A percentile compares a stretch with the other conserved stretches of the same genome.
These are phyloP conservation scores for Phytopythium aichiense DNA, from an alignment of 352 stramenopile genomes.

Conservation along the genomic window DNA sequence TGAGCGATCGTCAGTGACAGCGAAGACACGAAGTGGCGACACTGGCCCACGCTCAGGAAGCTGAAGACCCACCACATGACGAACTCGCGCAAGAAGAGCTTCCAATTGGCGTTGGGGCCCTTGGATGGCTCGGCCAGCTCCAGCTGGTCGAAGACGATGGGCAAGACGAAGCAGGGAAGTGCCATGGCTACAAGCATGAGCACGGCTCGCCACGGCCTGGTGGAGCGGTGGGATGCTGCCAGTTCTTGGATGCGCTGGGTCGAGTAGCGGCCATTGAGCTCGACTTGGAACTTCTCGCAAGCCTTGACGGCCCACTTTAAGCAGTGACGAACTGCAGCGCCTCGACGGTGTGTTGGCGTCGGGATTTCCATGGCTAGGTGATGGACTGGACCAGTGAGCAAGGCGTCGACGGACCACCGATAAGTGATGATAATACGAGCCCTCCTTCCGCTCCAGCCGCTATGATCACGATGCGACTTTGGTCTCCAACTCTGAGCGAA, in stretches of 20 bases:
- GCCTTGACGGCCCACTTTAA: neutral
- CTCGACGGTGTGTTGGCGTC: neutral
- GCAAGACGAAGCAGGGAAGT: constrained; percentile 13
- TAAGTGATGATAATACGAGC: too few species aligned
- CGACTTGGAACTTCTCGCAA: constrained; percentile 8
- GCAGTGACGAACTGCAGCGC: neutral
- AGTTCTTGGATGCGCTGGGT: constrained; percentile 6
- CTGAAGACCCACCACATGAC: constrained; percentile 16
- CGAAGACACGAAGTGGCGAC: constrained; percentile 8
- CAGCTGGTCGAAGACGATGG: constrained; percentile 9
- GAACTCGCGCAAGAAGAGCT: constrained; percentile 15
- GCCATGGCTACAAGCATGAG: constrained; percentile 9
- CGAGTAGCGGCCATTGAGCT: constrained; percentile 17
- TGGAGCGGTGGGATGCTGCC: constrained; percentile 6
- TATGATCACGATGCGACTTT: too few species aligned
- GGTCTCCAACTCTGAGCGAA: too few species aligned
- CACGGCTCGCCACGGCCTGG: neutral
- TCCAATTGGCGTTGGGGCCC: constrained; percentile 9
- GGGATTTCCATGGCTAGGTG: too few species aligned
- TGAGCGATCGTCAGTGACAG: constrained; percentile 6
- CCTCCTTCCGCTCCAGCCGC: too few species aligned
- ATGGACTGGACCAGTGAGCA: too few species aligned
- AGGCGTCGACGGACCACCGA: too few species aligned
- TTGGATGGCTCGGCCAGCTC: constrained; percentile 9
- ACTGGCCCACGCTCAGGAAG: constrained; percentile 11